Evolutionary conservation across 1,284 basidiomycete species (phyloP).

Genomic region (Wallemia ichthyophaga): DNA sequence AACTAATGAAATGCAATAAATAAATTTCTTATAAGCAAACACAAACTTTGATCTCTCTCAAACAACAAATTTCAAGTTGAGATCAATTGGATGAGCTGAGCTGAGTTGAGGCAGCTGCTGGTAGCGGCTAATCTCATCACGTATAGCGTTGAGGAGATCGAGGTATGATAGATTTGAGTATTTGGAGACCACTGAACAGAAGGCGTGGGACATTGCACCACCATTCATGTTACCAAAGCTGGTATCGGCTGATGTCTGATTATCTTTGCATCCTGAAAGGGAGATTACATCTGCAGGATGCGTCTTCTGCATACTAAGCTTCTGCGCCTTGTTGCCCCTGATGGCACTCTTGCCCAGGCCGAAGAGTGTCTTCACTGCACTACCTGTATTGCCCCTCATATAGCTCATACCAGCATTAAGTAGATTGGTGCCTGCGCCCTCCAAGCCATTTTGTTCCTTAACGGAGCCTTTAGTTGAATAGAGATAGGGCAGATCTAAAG

Average conservation of each 20-base stretch:
- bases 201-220: constrained; percentile 13
- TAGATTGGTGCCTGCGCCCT: constrained; percentile 12
- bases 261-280: constrained; percentile 12
- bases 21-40: no score
- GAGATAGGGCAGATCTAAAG: constrained; percentile 14
- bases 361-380: constrained; percentile 1
- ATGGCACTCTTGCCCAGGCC: constrained; percentile 7
- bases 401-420: constrained; percentile 13
- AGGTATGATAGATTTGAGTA: constrained; percentile 1
- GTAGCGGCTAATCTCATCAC: not conserved
- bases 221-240: constrained; percentile 13
- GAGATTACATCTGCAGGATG: constrained; percentile 8
- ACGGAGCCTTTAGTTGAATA: constrained; percentile 14
- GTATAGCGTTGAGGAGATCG: constrained; percentile 2
- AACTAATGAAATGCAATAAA: no score
- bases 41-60: no score
- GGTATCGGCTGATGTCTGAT: constrained; percentile 13
- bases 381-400: not conserved
- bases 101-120: constrained; percentile 1
- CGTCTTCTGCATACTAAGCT: constrained; percentile 10
- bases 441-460: constrained; percentile 12
- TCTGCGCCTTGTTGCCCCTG: constrained; percentile 10
- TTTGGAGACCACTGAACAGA: constrained; percentile 8
- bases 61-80: not conserved
- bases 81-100: not conserved